phyloP scores from a whole-genome alignment of 441 rosid species.

The Populus tomentosa region DNA sequence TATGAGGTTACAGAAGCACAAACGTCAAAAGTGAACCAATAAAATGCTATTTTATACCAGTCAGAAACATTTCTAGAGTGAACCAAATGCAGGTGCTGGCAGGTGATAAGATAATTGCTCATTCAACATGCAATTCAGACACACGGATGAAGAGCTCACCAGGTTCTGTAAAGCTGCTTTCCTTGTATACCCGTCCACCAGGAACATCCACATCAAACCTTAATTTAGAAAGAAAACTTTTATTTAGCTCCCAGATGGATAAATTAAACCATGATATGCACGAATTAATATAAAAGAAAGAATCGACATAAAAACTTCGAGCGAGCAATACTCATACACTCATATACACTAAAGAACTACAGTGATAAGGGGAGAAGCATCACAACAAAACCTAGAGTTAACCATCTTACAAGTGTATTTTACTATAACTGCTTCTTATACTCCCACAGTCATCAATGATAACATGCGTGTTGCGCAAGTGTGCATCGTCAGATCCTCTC shows the following conservation, averaged over 20 bases:
- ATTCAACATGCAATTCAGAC: background rate
- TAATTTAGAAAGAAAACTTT: slow-evolving; percentile 14
- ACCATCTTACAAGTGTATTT: slow-evolving; percentile 73
- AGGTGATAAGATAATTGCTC: background rate
- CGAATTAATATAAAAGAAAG: background rate
- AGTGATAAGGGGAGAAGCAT: background rate
- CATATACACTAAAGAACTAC: background rate
- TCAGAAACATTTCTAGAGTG: background rate
- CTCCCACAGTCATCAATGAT: slow-evolving; percentile 70
- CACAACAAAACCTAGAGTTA: background rate
- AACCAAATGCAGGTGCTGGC: background rate
- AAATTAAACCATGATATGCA: background rate
- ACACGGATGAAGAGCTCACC: slow-evolving; percentile 36
- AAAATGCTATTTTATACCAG: too few species aligned
- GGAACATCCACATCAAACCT: slow-evolving; percentile 98
- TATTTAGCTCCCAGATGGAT: background rate
- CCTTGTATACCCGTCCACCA: slow-evolving; percentile 79
- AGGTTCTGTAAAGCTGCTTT: slow-evolving; percentile 88
- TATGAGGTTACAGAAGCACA: background rate
- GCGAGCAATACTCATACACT: background rate
- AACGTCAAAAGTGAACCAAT: background rate
- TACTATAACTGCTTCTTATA: slow-evolving; percentile 61
- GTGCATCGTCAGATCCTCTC: slow-evolving; percentile 67
- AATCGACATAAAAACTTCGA: background rate
- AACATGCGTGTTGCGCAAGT: slow-evolving; percentile 80